Evolutionary conservation across 169 alveolate genomes (phyloP).

Genomic region (Eimeria maxima): DNA sequence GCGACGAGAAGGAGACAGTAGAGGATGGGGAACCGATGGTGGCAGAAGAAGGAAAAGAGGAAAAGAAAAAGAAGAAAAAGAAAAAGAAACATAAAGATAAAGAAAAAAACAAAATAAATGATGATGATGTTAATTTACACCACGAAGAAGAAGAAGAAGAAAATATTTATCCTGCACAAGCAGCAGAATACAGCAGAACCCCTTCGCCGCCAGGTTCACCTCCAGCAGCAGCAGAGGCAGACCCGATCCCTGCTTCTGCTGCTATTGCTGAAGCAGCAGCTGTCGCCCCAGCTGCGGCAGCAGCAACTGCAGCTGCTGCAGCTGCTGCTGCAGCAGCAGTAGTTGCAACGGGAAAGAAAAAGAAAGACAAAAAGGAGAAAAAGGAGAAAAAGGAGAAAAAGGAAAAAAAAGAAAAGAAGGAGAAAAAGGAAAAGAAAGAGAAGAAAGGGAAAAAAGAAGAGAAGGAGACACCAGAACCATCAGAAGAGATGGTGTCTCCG

Average conservation of each 20-base stretch:
- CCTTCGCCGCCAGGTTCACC: too few species aligned
- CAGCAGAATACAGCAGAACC: background rate
- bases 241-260: background rate
- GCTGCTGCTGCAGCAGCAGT: constrained; percentile 1
- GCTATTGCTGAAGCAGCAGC: background rate
- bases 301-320: constrained; percentile 7
- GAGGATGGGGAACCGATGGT: background rate
- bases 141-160: background rate
- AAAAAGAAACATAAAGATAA: constrained; percentile 7
- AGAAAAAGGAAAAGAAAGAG: background rate
- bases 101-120: background rate
- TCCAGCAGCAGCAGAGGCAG: constrained; percentile 12
- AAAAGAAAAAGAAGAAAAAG: constrained; percentile 42
- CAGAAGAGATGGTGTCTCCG: background rate
- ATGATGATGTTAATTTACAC: background rate
- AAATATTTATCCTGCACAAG: background rate
- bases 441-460: background rate
- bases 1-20: background rate
- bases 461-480: background rate
- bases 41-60: background rate
- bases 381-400: constrained; percentile 28
- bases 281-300: constrained; percentile 24
- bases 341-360: background rate
- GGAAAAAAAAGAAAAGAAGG: background rate
- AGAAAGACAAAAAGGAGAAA: background rate